These are phyloP conservation scores for Suhomyces prunicola DNA, from an alignment of 805 yeast species.

Conservation along the genomic window DNA sequence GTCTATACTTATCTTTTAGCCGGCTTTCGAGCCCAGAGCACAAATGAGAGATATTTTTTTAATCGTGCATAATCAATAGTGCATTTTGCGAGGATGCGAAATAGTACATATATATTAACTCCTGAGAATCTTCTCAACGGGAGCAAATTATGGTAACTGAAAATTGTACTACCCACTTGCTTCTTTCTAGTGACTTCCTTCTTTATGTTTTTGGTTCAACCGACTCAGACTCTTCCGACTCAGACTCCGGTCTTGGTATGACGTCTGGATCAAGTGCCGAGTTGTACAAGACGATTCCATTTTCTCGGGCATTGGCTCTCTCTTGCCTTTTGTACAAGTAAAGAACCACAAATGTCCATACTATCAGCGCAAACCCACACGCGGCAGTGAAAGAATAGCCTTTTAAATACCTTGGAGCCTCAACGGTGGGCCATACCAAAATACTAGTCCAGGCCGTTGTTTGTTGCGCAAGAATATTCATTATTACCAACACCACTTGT, in stretches of 20 bases:
- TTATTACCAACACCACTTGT: constrained; percentile 19
- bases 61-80: neutral
- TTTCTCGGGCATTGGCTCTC: constrained; percentile 15
- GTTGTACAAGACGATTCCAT: constrained; percentile 20
- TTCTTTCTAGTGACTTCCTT: neutral
- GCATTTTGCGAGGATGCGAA: neutral
- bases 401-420: constrained; percentile 20
- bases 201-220: neutral
- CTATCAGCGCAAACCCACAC: constrained; percentile 4
- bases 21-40: neutral
- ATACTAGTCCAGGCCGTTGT: constrained; percentile 20
- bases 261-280: constrained; percentile 19
- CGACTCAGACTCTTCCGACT: neutral
- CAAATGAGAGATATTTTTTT: neutral
- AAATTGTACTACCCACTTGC: neutral
- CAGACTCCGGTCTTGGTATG: constrained; percentile 1
- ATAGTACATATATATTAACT: neutral
- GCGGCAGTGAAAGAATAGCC: constrained; percentile 20
- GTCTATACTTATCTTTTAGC: neutral
- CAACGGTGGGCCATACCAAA: constrained; percentile 21
- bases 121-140: neutral
- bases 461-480: constrained; percentile 20
- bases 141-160: neutral
- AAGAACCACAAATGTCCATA: constrained; percentile 20
- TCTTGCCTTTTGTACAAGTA: constrained; percentile 21